Percentiles rank a stretch among this genome's conserved stretches.
These are phyloP conservation scores for Cercospora citrullina DNA, from an alignment of 2,329 filamentous ascomycete genomes.

Conservation along the genomic window DNA sequence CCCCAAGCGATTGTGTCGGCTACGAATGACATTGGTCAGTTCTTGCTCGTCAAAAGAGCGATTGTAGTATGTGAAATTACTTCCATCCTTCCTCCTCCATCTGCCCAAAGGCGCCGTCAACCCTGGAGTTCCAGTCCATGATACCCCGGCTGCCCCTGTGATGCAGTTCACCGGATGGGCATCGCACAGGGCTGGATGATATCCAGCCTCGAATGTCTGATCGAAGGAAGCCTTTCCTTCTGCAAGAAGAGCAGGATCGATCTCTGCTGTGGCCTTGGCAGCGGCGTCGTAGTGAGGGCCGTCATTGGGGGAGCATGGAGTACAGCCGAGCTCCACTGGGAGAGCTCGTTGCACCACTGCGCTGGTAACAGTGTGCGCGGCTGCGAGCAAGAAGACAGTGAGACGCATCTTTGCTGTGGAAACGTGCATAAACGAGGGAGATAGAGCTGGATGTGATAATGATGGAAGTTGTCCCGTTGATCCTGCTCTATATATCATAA, in stretches of 20 bases:
- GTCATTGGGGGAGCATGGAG: not conserved
- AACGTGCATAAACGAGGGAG: not conserved
- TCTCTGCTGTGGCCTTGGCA: not conserved
- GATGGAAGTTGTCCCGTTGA: not conserved
- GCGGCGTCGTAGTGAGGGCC: not conserved
- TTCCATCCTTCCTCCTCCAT: conserved; percentile 1
- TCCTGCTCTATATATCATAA: not conserved
- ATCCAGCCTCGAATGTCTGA: not conserved
- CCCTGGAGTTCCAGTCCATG: not conserved
- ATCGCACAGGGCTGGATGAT: not conserved
- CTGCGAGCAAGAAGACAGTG: not conserved
- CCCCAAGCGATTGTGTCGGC: not conserved
- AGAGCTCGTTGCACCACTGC: not conserved
- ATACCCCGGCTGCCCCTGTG: not conserved
- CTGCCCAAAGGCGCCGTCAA: not conserved
- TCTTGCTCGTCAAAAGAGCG: not conserved
- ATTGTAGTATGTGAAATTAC: not conserved
- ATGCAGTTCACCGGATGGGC: not conserved
- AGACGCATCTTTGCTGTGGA: not conserved
- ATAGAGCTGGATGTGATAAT: not conserved
- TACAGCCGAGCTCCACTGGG: not conserved
- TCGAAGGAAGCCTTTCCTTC: not conserved
- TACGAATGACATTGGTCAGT: not conserved
- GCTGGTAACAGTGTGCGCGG: conserved; percentile 5
- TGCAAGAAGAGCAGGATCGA: not conserved